phyloP scores from a whole-genome alignment of 495 filamentous ascomycete genomes.

The Parachaetomium inaequale region DNA sequence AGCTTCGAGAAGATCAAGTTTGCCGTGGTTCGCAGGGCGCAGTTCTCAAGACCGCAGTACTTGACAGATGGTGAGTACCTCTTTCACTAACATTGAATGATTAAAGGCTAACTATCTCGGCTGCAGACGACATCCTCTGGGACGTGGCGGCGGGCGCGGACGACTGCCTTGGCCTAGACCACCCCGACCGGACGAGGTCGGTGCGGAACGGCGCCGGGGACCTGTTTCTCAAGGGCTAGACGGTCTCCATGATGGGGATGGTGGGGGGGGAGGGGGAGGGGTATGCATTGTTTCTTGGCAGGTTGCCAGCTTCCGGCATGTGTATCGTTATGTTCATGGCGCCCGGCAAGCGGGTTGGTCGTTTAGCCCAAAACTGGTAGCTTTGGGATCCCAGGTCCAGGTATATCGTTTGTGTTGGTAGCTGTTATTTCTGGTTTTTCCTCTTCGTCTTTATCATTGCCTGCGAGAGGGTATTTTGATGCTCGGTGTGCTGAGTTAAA shows the following conservation, averaged over 20 bases:
- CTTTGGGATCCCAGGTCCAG: neutral
- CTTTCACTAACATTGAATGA: neutral
- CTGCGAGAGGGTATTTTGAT: neutral
- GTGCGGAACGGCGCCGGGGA: conserved; percentile 52
- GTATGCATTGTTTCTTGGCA: conserved; percentile 3
- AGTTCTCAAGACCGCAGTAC: conserved; percentile 73
- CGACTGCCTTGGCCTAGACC: conserved; percentile 85
- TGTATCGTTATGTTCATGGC: conserved; percentile 10
- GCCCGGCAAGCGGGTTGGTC: neutral
- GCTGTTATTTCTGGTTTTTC: neutral
- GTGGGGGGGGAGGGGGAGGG: neutral
- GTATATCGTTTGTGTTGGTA: conserved; percentile 1
- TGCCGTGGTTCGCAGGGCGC: conserved; percentile 66
- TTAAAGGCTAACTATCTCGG: conserved; percentile 6
- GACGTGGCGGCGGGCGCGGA: conserved; percentile 65
- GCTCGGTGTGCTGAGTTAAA: neutral
- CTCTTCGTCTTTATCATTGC: neutral
- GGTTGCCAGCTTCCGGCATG: neutral
- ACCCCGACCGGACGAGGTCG: conserved; percentile 66
- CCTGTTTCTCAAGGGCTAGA: conserved; percentile 52
- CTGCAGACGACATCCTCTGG: conserved; percentile 76
- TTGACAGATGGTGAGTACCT: conserved; percentile 74
- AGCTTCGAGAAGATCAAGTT: conserved; percentile 99
- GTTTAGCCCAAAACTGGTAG: neutral
- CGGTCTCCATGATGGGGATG: too few species aligned